Evolutionary conservation across 1,284 basidiomycete species (phyloP), one percentile per base, ranked within the genome.

Genomic region (Rhodotorula sp.): DNA sequence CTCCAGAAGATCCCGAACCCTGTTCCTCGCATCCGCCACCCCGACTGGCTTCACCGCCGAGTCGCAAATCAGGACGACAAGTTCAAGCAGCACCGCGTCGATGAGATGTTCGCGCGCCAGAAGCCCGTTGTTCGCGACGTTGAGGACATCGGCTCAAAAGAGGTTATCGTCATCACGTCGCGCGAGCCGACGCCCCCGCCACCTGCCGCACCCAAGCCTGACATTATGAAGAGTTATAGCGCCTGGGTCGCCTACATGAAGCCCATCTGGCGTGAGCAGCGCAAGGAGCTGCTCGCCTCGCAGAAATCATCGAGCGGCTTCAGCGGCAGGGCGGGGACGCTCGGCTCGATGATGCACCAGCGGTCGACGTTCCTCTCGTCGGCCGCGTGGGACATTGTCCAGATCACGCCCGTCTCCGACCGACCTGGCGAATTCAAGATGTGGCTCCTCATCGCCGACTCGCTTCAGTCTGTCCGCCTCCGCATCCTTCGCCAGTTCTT

Each of bases 1-100:
- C 91, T 99, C 87, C 96, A 99, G 80, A 94, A 94, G 78, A 91
- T 99, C 50, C 81, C 90, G 16, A 99, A 99, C 78, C 96, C 96
- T 1, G 96, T 99, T 2, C 92, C 95, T 20, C 88, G 96, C 28
- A 90, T 99, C 69, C 88, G 89, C 20, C 96, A 99, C 82, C 96
- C 96, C 0, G 96, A 99, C 80, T 99, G 96, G 96, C 84, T 99
- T 50, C 90, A 92, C 81, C 88, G 91, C 64, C 86, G 96, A 46
- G 91, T 99, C 24, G 90, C 89, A 11, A 90, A 89, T 4, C 86
- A 89, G 28, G 88, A 95, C 58, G 96, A 99, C 84, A 96, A 92
- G 82, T 97, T 97, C 84, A 94, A 92, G 79, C 96, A 99, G 80
- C 94, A 95, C 81, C 97, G 94, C 81, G 84, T 99, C 55, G 95